A percentile compares a stretch with the other conserved stretches of the same genome.
Conservation (phyloP, 805 yeast species). For the Cyberlindnera mississippiensis region DNA sequence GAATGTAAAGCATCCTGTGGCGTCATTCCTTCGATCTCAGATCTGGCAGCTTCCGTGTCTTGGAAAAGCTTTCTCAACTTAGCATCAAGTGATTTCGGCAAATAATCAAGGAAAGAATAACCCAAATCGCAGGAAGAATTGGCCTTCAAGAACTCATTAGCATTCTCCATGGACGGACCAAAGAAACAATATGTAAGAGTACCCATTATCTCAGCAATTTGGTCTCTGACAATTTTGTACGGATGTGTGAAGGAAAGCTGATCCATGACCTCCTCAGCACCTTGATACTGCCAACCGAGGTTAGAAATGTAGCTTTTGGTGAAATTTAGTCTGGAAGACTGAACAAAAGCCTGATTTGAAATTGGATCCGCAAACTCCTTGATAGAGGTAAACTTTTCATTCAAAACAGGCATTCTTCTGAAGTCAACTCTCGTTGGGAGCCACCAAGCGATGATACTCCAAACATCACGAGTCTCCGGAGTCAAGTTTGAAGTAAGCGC, state of each 20-base stretch:
- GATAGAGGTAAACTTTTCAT: conserved; percentile 37
- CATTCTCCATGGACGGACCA: conserved; percentile 38
- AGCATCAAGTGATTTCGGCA: conserved; percentile 31
- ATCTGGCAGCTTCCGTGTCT: conserved; percentile 39
- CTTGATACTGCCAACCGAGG: conserved; percentile 52
- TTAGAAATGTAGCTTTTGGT: conserved; percentile 46
- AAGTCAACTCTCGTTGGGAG: conserved; percentile 59
- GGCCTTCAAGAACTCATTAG: conserved; percentile 36
- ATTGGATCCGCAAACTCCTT: conserved; percentile 45
- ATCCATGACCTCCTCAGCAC: conserved; percentile 41
- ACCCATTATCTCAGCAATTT: conserved; percentile 54
- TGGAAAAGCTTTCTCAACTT: conserved; percentile 42
- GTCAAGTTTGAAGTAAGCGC: conserved; percentile 58
- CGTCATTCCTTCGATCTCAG: conserved; percentile 29
- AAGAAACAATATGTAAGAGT: conserved; percentile 37
- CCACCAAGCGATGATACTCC: conserved; percentile 80
- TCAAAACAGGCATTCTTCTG: conserved; percentile 56
- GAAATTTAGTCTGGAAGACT: conserved; percentile 57
- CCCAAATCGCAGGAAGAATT: conserved; percentile 36
- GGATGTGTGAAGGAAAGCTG: conserved; percentile 52
- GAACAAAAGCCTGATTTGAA: conserved; percentile 61
- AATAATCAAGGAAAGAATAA: conserved; percentile 24
- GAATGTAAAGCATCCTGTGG: conserved; percentile 59
- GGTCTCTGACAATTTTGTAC: conserved; percentile 67
- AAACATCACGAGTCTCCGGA: conserved; percentile 68